phyloP scores from a whole-genome alignment of 2,329 filamentous ascomycete species.

The Curvularia hawaiiensis region DNA sequence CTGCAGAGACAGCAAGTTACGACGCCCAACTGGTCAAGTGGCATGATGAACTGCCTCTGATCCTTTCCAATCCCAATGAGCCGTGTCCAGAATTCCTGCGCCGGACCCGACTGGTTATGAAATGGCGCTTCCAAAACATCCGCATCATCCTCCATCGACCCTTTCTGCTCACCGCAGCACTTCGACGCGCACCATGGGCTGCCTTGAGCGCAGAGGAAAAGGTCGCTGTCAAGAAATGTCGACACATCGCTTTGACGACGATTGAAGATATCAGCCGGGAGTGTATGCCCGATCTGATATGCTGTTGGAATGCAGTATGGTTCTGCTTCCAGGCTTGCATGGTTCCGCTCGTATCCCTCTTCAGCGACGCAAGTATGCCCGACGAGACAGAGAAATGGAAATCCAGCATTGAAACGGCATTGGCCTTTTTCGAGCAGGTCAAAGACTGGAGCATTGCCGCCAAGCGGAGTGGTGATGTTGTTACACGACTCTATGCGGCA shows the following conservation, averaged over 20 bases:
- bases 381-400: slow-evolving; percentile 51
- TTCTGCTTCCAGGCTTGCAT: slow-evolving; percentile 81
- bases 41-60: slow-evolving; percentile 70
- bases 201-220: slow-evolving; percentile 66
- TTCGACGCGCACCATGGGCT: slow-evolving; percentile 57
- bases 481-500: slow-evolving; percentile 50
- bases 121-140: slow-evolving; percentile 81
- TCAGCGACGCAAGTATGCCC: slow-evolving; percentile 63
- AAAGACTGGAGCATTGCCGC: slow-evolving; percentile 53
- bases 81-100: slow-evolving; percentile 73
- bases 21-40: slow-evolving; percentile 73
- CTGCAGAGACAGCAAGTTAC: slow-evolving; percentile 68
- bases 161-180: slow-evolving; percentile 68
- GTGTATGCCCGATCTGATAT: slow-evolving; percentile 75
- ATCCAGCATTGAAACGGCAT: slow-evolving; percentile 48
- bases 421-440: slow-evolving; percentile 52
- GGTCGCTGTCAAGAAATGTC: slow-evolving; percentile 70
- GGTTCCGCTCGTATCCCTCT: slow-evolving; percentile 76
- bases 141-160: slow-evolving; percentile 78
- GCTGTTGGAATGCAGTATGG: slow-evolving; percentile 82
- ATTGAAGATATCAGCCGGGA: slow-evolving; percentile 74
- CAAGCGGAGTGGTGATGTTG: slow-evolving; percentile 50
- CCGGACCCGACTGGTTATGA: slow-evolving; percentile 75
- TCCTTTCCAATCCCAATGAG: slow-evolving; percentile 55
- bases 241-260: slow-evolving; percentile 70